Evolutionary conservation across 2,329 filamentous ascomycete genomes (phyloP).

Genomic region (Ophiostoma quercus): DNA sequence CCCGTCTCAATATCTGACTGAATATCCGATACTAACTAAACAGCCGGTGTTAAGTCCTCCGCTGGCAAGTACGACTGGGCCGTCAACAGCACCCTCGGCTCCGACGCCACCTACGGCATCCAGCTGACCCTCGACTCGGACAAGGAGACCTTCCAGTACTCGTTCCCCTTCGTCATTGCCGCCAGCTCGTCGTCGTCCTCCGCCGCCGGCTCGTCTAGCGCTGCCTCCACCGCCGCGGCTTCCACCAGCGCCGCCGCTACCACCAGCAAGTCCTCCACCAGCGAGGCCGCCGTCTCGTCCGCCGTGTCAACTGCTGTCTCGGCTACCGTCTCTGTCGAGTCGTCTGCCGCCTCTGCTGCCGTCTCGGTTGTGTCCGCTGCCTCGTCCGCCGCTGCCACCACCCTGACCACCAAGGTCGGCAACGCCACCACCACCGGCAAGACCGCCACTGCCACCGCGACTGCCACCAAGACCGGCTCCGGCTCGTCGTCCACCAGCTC

Average conservation of each 20-base stretch:
- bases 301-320: conserved; percentile 19
- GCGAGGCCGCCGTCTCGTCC: conserved; percentile 15
- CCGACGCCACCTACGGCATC: conserved; percentile 51
- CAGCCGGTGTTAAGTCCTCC: conserved; percentile 46
- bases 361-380: neutral
- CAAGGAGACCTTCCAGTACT: conserved; percentile 54
- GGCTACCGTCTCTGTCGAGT: conserved; percentile 25
- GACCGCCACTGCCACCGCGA: conserved; percentile 30
- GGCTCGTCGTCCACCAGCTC: conserved; percentile 24
- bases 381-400: conserved; percentile 25
- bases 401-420: conserved; percentile 24
- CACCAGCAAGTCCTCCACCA: neutral
- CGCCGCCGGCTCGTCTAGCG: conserved; percentile 16
- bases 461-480: conserved; percentile 30
- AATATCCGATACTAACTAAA: neutral
- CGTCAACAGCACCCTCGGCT: conserved; percentile 44
- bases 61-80: conserved; percentile 46
- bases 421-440: conserved; percentile 26
- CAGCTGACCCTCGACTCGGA: conserved; percentile 48
- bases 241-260: conserved; percentile 22
- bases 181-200: conserved; percentile 28
- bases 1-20: neutral
- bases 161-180: conserved; percentile 53
- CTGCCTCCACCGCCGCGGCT: conserved; percentile 19
- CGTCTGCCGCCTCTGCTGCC: conserved; percentile 22